These are phyloP conservation scores for Aspergillus sp. DNA, from an alignment of 2,329 filamentous ascomycete genomes.

Conservation along the genomic window DNA sequence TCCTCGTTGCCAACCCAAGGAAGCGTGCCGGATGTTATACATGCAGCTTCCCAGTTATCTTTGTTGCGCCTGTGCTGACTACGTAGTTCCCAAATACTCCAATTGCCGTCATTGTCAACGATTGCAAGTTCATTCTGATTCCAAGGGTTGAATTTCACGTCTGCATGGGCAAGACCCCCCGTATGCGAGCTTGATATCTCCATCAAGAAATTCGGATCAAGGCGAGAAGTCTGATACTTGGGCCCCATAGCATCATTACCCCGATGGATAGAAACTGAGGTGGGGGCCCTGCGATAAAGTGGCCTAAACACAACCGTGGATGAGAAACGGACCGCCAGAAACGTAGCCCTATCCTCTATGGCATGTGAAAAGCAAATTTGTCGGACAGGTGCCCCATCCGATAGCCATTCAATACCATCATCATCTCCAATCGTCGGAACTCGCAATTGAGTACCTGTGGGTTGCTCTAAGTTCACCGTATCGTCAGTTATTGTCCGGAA, in stretches of 20 bases:
- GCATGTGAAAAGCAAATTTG: conserved; percentile 54
- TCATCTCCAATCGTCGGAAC: conserved; percentile 42
- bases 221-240: conserved; percentile 32
- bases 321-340: conserved; percentile 53
- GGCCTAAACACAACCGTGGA: conserved; percentile 51
- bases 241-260: conserved; percentile 13
- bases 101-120: conserved; percentile 54
- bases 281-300: conserved; percentile 32
- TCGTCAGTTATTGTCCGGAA: conserved; percentile 40
- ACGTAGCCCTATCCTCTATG: conserved; percentile 40
- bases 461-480: conserved; percentile 20
- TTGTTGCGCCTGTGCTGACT: conserved; percentile 31
- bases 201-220: conserved; percentile 50
- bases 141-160: conserved; percentile 61
- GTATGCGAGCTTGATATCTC: conserved; percentile 45
- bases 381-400: conserved; percentile 51
- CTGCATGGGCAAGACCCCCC: conserved; percentile 50
- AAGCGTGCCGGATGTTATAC: conserved; percentile 33
- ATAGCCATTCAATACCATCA: conserved; percentile 50
- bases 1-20: conserved; percentile 19
- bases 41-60: conserved; percentile 27
- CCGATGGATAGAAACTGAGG: conserved; percentile 21
- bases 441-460: conserved; percentile 29
- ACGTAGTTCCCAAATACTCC: conserved; percentile 52
- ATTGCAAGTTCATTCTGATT: conserved; percentile 58